Evolutionary conservation across 805 yeast genomes (phyloP), one percentile per base, ranked within the genome.

Genomic region (Kodamaea neixiangensis): DNA sequence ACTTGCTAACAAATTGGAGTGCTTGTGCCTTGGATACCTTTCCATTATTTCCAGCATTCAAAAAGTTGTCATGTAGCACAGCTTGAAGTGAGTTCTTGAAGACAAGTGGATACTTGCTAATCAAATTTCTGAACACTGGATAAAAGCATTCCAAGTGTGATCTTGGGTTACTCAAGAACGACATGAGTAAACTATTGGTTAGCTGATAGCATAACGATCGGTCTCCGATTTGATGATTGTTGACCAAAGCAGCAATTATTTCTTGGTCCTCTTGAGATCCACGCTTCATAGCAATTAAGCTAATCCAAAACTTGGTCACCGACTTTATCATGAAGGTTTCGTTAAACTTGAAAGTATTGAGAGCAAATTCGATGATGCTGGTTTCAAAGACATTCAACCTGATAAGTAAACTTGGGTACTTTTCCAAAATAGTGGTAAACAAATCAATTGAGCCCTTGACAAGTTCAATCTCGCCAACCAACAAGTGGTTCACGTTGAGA

Each of bases 131-230:
- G 51, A 83, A 66, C 1, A 82, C 59, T 15, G 81, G 83, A 37
- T 81, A 80, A 62, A 73, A 86, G 42, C 71, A 68, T 11, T 83
- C 89, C 38, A 86, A 62, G 52, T 81, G 82, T 0, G 92, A 85
- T 55, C 93, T 68, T 5, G 86, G 63, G 38, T 73, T 68, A 40
- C 66, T 61, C 5, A 81, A 55, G 20, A 85, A 73, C 1, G 74
- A 47, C 53, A 49, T 21, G 21, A 65, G 45, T 33, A 73, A 49
- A 59, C 72, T 55, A 50, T 53, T 45, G 18, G 73, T 59, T 6
- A 73, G 56, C 2, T 50, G 25, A n/a, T 39, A 52, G 3, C 73
- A 70, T 22, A 70, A 51, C 7, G 54, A 51, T 14, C 50, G 62
- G 5, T 46, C 37, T n/a, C 45, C 39, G 10, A 49, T 33, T 2